These are phyloP conservation scores for Candida coquimbonensis DNA, from an alignment of 805 yeast species.

Conservation along the genomic window DNA sequence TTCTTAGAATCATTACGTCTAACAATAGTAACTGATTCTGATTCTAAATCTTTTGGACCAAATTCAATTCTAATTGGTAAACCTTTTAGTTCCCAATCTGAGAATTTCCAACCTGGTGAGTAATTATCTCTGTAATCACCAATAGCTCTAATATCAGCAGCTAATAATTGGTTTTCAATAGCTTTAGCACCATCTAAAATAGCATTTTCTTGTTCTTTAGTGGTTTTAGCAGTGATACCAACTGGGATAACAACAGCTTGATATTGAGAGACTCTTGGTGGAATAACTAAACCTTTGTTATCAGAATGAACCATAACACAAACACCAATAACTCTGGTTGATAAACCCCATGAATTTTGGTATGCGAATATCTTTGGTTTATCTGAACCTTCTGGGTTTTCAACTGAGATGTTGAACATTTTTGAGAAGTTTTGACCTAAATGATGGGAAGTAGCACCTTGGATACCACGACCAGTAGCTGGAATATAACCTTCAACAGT, in stretches of 20 bases:
- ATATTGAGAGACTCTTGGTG: conserved; percentile 91
- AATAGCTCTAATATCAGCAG: conserved; percentile 62
- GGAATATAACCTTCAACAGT: conserved; percentile 96
- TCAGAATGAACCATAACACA: conserved; percentile 99
- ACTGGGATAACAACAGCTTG: conserved; percentile 94
- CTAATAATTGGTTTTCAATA: conserved; percentile 55
- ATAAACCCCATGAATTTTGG: conserved; percentile 99
- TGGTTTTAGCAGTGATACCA: conserved; percentile 84
- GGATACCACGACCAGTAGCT: conserved; percentile 99
- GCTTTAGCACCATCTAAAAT: conserved; percentile 65
- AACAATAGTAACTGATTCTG: conserved; percentile 75
- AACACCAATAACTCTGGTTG: conserved; percentile 98
- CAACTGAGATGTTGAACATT: conserved; percentile 95
- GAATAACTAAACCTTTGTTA: conserved; percentile 95
- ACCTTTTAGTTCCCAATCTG: conserved; percentile 97
- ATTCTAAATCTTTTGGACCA: conserved; percentile 92
- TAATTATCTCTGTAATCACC: conserved; percentile 92
- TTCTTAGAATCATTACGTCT: conserved; percentile 89
- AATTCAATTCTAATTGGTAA: conserved; percentile 87
- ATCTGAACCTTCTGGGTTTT: conserved; percentile 87
- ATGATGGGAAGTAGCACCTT: conserved; percentile 98
- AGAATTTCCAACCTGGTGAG: conserved; percentile 98
- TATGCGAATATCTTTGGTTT: conserved; percentile 81
- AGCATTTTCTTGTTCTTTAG: conserved; percentile 64
- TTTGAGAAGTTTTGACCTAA: conserved; percentile 97